A percentile compares a stretch with the other conserved stretches of the same genome.
These are phyloP conservation scores for Rhodocollybia butyracea DNA, from an alignment of 768 basidiomycete species.

Conservation along the genomic window DNA sequence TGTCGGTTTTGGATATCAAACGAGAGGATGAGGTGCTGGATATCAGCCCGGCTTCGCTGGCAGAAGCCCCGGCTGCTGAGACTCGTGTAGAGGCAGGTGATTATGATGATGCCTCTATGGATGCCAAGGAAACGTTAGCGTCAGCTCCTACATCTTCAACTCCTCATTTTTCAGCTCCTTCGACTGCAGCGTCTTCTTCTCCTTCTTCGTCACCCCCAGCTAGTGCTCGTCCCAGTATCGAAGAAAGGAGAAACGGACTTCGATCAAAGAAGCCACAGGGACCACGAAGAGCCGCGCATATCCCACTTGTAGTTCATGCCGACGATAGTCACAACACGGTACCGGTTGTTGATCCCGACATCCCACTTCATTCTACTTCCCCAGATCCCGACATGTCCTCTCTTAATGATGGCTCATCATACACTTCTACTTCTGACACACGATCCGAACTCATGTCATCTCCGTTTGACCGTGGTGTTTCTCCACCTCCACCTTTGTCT, in stretches of 20 bases:
- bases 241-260: slow-evolving; percentile 1
- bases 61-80: too few relatives aligned
- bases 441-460: slow-evolving; percentile 11
- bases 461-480: slow-evolving; percentile 17
- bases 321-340: background rate
- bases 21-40: slow-evolving; percentile 22
- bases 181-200: background rate
- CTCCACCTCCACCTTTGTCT: slow-evolving; percentile 48
- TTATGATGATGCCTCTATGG: too few relatives aligned
- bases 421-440: slow-evolving; percentile 29
- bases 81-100: slow-evolving; percentile 10
- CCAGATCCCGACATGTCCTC: slow-evolving; percentile 15
- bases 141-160: slow-evolving; percentile 4
- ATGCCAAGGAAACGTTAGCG: slow-evolving; percentile 10
- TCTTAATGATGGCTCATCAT: slow-evolving; percentile 9
- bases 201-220: slow-evolving; percentile 3
- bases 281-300: background rate
- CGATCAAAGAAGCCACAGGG: background rate
- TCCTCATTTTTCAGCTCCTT: slow-evolving; percentile 1
- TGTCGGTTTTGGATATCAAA: slow-evolving; percentile 29
- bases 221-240: slow-evolving; percentile 8
- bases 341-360: background rate
- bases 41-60: slow-evolving; percentile 21
- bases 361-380: background rate
- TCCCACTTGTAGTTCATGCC: background rate